Base-by-base conservation (phyloP, 345 rosid genomes). In the Jatropha curcas region DNA sequence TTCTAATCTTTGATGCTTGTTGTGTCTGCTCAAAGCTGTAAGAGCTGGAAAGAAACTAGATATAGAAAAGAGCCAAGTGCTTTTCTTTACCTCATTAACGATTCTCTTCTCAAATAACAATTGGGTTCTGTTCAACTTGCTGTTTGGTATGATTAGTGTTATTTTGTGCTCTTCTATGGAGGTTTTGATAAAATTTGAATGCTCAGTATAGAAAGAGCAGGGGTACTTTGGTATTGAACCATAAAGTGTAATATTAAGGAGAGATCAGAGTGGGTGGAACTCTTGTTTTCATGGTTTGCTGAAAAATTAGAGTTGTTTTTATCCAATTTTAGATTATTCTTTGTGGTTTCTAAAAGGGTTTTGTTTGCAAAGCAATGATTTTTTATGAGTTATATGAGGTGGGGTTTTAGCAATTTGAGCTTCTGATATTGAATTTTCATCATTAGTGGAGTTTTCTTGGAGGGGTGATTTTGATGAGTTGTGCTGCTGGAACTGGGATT, bases 1-100 rank as follows among this genome's bases (percentile, higher is more conserved):
- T 76, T 77, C 16, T 59, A 81, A 28, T 12, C 71, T 77, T 79
- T 80, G 84, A 8, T 78, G 62, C 77, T 69, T 67, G 80, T 81
- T 79, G 75, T 39, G 75, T 80, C 59, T 66, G 41, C 79, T 33
- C 82, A 77, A 76, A 79, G 71, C 73, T 73, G 77, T 39, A 57
- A 53, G 75, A 67, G 71, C 71, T 60, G 57, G 68, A 77, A 74
- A 64, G 41, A 45, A 64, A 53, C 79, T 63, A 58, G 78, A 70
- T 63, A 45, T 65, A 75, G 80, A 60, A 77, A 78, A 85, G 53
- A 71, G 68, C 82, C 86, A 65, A 58, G 12, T 5, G 33, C 76
- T 75, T 76, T 77, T 51, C 73, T 78, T 73, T 77, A 73, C 77
- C 81, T 82, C 85, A 87, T 87, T 81, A 76, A 69, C 80, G 88